phyloP scores from a whole-genome alignment of 1,284 basidiomycete genomes.

The Fomitiporia mediterranea region DNA sequence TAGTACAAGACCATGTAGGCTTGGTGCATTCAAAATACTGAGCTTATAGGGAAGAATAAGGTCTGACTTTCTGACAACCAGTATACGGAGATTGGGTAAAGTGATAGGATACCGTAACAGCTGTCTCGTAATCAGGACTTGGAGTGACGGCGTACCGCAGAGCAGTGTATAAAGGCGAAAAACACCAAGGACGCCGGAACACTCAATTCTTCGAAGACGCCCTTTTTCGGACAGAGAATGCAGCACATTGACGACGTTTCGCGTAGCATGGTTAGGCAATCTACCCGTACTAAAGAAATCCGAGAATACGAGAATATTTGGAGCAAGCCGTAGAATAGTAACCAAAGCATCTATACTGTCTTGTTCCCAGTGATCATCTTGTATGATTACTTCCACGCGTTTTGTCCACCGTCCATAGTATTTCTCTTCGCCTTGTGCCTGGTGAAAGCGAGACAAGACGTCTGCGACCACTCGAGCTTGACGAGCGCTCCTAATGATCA shows the following conservation, averaged over 20 bases:
- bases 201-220: conserved; percentile 13
- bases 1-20: conserved; percentile 8
- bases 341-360: conserved; percentile 6
- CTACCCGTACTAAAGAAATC: conserved; percentile 11
- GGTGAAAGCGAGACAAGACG: conserved; percentile 19
- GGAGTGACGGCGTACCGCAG: conserved; percentile 7
- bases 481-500: conserved; percentile 30
- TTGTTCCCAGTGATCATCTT: conserved; percentile 14
- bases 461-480: conserved; percentile 27
- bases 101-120: background rate
- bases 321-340: conserved; percentile 7
- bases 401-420: conserved; percentile 17
- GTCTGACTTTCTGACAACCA: conserved; percentile 1
- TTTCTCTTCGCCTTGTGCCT: background rate
- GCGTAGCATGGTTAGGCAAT: background rate
- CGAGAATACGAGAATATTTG: conserved; percentile 17
- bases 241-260: background rate
- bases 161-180: conserved; percentile 3
- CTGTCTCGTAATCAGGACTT: conserved; percentile 12
- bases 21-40: background rate
- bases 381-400: conserved; percentile 10
- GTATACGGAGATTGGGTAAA: conserved; percentile 8
- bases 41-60: background rate
- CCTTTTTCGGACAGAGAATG: conserved; percentile 4
- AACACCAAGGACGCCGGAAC: background rate